phyloP scores from a whole-genome alignment of 208 protist genomes.

The Leishmania mexicana region DNA sequence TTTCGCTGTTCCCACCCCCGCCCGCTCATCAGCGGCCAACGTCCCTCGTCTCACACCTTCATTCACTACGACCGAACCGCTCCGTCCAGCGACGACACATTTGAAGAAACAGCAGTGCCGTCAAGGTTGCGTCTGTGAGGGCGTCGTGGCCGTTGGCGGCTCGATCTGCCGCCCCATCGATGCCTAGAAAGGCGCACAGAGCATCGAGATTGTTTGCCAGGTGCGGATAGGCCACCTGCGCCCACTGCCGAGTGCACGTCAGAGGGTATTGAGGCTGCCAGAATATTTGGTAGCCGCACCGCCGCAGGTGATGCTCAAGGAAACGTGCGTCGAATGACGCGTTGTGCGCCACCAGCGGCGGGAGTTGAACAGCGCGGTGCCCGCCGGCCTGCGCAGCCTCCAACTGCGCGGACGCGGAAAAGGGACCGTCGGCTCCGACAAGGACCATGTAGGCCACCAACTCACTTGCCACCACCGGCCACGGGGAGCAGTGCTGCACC shows the following conservation, averaged over 20 bases:
- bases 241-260: constrained; percentile 57
- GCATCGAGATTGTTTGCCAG: constrained; percentile 41
- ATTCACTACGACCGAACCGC: constrained; percentile 3
- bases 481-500: constrained; percentile 34
- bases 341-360: constrained; percentile 75
- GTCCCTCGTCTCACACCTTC: background rate
- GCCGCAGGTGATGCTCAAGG: constrained; percentile 32
- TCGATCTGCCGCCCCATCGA: constrained; percentile 35
- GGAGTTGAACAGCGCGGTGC: constrained; percentile 26
- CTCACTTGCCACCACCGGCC: constrained; percentile 30
- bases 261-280: constrained; percentile 51
- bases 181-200: constrained; percentile 41
- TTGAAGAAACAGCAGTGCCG: constrained; percentile 54
- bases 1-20: background rate
- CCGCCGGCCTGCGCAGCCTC: background rate
- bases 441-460: constrained; percentile 25
- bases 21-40: background rate
- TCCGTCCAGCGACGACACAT: constrained; percentile 18
- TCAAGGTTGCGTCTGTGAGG: constrained; percentile 55
- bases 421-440: background rate
- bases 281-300: constrained; percentile 45
- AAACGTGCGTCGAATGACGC: constrained; percentile 63
- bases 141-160: constrained; percentile 41
- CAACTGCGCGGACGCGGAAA: background rate
- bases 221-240: constrained; percentile 49